Conservation (phyloP, 2,329 filamentous ascomycete species). For the Pseudocercospora cruenta region DNA sequence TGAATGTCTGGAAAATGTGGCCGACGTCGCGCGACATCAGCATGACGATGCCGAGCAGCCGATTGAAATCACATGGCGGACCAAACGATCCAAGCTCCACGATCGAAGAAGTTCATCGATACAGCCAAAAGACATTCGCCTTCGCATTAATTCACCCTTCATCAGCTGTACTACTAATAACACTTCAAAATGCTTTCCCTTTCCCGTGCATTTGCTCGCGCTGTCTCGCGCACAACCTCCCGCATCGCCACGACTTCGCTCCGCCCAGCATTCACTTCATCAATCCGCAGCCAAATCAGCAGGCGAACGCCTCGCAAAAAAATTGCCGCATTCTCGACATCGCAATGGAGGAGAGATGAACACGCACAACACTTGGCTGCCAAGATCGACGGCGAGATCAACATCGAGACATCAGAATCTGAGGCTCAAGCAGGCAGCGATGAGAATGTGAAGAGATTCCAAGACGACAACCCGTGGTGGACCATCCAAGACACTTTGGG, state of each 20-base stretch:
- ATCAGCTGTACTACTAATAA: background rate
- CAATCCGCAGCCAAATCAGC: slow-evolving; percentile 25
- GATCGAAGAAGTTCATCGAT: background rate
- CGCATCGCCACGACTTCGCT: slow-evolving; percentile 46
- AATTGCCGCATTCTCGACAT: slow-evolving; percentile 48
- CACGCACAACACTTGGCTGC: slow-evolving; percentile 78
- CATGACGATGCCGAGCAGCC: slow-evolving; percentile 6
- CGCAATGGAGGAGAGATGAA: slow-evolving; percentile 44
- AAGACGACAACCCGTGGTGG: slow-evolving; percentile 77
- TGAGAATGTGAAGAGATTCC: slow-evolving; percentile 77
- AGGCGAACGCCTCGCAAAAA: slow-evolving; percentile 32
- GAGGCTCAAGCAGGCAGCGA: slow-evolving; percentile 58
- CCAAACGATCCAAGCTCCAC: slow-evolving; percentile 10
- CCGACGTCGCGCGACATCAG: slow-evolving; percentile 4
- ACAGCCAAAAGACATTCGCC: background rate
- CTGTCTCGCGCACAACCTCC: slow-evolving; percentile 47
- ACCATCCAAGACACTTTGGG: slow-evolving; percentile 75
- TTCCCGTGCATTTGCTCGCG: slow-evolving; percentile 50
- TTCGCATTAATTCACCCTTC: background rate
- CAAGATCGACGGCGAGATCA: slow-evolving; percentile 83
- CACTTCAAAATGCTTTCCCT: slow-evolving; percentile 48
- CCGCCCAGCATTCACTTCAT: slow-evolving; percentile 35
- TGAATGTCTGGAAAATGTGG: background rate
- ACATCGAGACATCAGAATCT: slow-evolving; percentile 76
- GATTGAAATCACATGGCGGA: slow-evolving; percentile 5